Base-by-base conservation (phyloP, 805 yeast genomes). In the Ogataea haglerorum region DNA sequence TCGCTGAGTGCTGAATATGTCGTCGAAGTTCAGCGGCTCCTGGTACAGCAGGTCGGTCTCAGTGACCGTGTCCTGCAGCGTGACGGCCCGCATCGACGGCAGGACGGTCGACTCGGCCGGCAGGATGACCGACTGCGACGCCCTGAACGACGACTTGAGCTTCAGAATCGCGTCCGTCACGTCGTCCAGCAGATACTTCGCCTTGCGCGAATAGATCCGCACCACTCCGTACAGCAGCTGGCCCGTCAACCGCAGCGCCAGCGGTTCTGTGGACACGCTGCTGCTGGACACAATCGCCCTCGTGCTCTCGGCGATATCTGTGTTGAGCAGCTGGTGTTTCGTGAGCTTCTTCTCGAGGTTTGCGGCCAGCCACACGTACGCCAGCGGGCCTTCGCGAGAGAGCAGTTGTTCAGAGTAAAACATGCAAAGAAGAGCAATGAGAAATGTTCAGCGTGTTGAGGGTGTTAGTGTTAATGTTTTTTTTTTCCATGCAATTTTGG, bases 361-460 rank as follows among this genome's bases (percentile, higher is more conserved):
- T 15, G 96, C 91, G 8, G 96, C 96, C 34, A 89, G 70, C 96
- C 96, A 89, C 7, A 88, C 89, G 49, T 82, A 85, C 2, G 95
- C 95, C 45, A 89, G 68, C 1, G 95, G 95, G 2, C 95, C 95
- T 56, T 81, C 81, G 45, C 77, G 80, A 2, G 85, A 70, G 15
- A 81, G 67, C 23, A 79, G 60, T 36, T 69, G 68, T 38, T 75
- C 80, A 2, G 79, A 68, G 45, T 65, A 72, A 49, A 72, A 69
- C 80, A 75, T 75, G 38, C 36, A 34, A 35, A 18, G 35, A 21
- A 27, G 19, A 38, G 36, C 31, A 30, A 30, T 16, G 34, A 24
- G 27, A 27, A 28, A 26, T 31, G 30, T 13, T 15, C 17, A 27
- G 10, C 23, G 37, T 28, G 37, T 10, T 23, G 12, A 26, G 6